phyloP scores from a whole-genome alignment of 441 rosid species.

The Corymbia calophylla region DNA sequence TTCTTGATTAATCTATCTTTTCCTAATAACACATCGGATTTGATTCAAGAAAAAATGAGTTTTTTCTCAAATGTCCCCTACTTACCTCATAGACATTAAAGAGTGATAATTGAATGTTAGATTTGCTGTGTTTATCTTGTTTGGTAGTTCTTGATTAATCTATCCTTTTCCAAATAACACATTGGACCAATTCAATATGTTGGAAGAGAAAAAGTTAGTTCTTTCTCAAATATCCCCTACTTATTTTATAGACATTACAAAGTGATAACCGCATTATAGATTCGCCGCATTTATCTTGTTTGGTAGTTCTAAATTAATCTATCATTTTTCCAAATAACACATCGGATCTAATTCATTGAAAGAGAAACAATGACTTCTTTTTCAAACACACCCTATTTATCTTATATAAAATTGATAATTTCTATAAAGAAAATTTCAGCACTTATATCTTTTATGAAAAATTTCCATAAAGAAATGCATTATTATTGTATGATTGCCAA shows the following conservation, averaged over 20 bases:
- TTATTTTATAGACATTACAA: background rate
- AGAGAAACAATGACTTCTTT: background rate
- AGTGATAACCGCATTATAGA: background rate
- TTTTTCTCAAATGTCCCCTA: background rate
- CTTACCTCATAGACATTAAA: no score
- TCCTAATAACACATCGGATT: background rate
- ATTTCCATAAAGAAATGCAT: background rate
- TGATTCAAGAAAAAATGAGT: background rate
- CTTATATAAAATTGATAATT: background rate
- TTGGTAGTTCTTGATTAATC: no score
- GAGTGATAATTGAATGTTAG: no score
- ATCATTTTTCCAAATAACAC: background rate
- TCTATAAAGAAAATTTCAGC: background rate
- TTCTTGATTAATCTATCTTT: background rate
- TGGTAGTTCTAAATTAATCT: background rate
- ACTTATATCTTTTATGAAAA: background rate
- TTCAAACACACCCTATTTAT: fast-evolving
- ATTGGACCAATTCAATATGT: no score
- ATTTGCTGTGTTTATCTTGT: no score
- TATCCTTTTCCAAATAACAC: no score
- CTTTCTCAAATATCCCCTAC: no score
- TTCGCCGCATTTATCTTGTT: background rate
- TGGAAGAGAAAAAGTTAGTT: no score
- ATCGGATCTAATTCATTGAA: background rate
- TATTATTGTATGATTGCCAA: background rate